Evolutionary conservation across 768 basidiomycete genomes (phyloP), one percentile per base, ranked within the genome.

Genomic region (Russula brevipes): DNA sequence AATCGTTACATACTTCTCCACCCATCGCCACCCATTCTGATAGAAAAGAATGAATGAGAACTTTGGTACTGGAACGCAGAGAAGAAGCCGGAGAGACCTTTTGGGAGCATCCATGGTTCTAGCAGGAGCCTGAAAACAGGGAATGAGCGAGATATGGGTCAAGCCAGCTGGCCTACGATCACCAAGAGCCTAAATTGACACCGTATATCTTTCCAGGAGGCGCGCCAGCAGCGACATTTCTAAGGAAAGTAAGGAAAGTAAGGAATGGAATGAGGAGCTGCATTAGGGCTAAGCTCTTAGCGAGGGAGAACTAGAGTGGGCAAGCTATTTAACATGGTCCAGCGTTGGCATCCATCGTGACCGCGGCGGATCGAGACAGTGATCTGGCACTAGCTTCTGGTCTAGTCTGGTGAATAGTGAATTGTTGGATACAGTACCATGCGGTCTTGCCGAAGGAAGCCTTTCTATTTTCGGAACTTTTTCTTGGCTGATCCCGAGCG

Each of bases 81-180:
- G 4, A 33, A 11, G 24, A 24, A n/a, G 24, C 24, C 4, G 31
- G 24, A 24, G 12, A 5, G 63, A 85, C 85, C 86, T 72, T 78
- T 75, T 9, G 88, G 88, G 46, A 89, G 77, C 89, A 91, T 91
- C 89, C 89, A 91, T n/a, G 88, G 68, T 69, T 91, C 89, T 5
- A 89, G 72, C 0, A 91, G 73, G 54, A 91, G 78, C 89, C 89
- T 90, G 59, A 10, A 61, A 41, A 19, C 17, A 5, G 7, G 33
- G n/a, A 5, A 14, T 46, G 65, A 46, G 53, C 53, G 24, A 53
- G 47, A 31, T 53, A 44, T 65, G 64, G 53, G 42, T 38, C 41
- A 14, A 14, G 38, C 14, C 35, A 31, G 31, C n/a, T 4, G 19
- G 14, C 6, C 9, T 3, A 35, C 54, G 33, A 55, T 67, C 64